Evolutionary conservation across 23 red algal species (phyloP).

Genomic region (Gracilaria gracilis): DNA sequence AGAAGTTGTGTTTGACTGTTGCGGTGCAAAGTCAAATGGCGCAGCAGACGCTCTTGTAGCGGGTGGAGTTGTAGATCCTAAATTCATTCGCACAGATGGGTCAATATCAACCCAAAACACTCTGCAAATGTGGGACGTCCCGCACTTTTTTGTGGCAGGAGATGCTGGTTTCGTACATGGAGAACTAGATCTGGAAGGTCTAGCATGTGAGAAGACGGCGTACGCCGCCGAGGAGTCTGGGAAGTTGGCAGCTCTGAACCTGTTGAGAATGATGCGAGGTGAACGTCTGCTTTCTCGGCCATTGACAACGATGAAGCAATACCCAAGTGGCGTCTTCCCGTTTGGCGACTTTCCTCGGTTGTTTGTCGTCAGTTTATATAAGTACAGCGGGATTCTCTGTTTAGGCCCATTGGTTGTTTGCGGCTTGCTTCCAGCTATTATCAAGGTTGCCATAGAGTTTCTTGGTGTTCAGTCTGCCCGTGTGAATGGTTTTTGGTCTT

Average conservation of each 20-base stretch:
- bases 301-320: conserved; percentile 11
- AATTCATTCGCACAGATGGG: conserved; percentile 17
- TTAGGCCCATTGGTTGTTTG: conserved; percentile 45
- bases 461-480: conserved; percentile 40
- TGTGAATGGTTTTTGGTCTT: conserved; percentile 9
- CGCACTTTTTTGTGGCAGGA: conserved; percentile 63
- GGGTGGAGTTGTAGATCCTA: conserved; percentile 34
- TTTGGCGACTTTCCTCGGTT: conserved; percentile 56
- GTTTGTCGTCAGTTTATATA: conserved; percentile 65
- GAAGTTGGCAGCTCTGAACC: conserved; percentile 50
- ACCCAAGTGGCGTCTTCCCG: conserved; percentile 51
- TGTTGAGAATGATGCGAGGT: conserved; percentile 28
- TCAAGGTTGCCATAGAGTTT: conserved; percentile 54
- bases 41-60: conserved; percentile 43
- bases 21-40: conserved; percentile 49
- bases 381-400: conserved; percentile 63
- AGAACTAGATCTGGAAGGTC: conserved; percentile 38
- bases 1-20: conserved; percentile 66
- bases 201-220: conserved; percentile 60
- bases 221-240: conserved; percentile 64
- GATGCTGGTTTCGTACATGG: conserved; percentile 37
- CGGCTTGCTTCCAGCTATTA: conserved; percentile 30
- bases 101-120: conserved; percentile 31
- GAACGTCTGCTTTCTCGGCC: conserved; percentile 17
- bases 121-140: conserved; percentile 40